Conservation (phyloP, 1,139 yeast genomes). For the Schizosaccharomyces versatilis region DNA sequence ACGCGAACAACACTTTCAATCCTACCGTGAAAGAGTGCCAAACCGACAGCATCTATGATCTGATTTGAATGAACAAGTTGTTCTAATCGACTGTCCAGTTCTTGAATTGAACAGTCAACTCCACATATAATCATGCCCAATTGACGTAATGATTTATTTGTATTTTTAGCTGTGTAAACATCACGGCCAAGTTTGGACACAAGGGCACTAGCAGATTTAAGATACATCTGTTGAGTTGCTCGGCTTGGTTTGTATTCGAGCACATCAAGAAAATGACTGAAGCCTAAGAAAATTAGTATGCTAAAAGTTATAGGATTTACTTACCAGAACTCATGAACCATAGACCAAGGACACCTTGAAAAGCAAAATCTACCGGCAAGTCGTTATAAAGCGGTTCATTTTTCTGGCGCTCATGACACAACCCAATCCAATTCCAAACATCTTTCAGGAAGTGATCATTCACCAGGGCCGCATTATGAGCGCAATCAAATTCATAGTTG, state of each 20-base stretch:
- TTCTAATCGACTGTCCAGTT: constrained; percentile 47
- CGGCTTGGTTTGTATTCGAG: not conserved
- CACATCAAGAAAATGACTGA: not conserved
- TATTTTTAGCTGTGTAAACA: constrained; percentile 12
- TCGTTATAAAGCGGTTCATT: constrained; percentile 23
- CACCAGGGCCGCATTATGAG: constrained; percentile 37
- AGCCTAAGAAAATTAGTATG: constrained; percentile 4
- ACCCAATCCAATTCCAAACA: constrained; percentile 74
- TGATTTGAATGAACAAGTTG: constrained; percentile 25
- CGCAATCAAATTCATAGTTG: constrained; percentile 58
- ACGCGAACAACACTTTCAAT: constrained; percentile 60
- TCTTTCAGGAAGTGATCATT: constrained; percentile 45
- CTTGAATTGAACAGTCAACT: constrained; percentile 65
- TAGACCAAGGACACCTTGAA: constrained; percentile 68
- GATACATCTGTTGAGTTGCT: not conserved
- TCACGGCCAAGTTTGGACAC: constrained; percentile 14
- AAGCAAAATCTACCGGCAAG: constrained; percentile 55
- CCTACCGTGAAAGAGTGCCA: constrained; percentile 92
- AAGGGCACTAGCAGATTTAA: constrained; percentile 8
- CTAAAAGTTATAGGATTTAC: constrained; percentile 14
- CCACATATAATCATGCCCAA: constrained; percentile 72
- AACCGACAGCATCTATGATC: constrained; percentile 82
- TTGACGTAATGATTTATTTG: constrained; percentile 31
- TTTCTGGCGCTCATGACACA: constrained; percentile 35
- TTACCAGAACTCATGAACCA: constrained; percentile 46